A percentile compares a stretch with the other conserved stretches of the same genome.
These are phyloP conservation scores for Earliella scabrosa DNA, from an alignment of 1,284 basidiomycete genomes.

Conservation along the genomic window DNA sequence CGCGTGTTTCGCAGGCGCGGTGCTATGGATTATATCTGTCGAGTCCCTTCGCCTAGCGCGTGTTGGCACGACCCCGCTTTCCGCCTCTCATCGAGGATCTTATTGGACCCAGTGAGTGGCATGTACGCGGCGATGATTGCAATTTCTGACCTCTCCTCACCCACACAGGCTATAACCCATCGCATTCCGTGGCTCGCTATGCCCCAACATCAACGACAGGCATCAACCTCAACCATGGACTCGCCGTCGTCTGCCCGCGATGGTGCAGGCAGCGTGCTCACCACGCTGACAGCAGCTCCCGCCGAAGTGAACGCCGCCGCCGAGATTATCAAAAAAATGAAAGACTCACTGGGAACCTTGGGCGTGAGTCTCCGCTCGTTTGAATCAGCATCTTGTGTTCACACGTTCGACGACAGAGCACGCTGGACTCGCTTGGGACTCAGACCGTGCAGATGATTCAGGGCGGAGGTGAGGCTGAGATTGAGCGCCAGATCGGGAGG, in stretches of 20 bases:
- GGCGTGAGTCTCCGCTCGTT: slow-evolving; percentile 22
- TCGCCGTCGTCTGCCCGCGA: not conserved
- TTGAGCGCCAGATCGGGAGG: slow-evolving; percentile 30
- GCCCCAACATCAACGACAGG: not conserved
- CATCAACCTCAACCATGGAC: not conserved
- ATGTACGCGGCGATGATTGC: too few relatives aligned
- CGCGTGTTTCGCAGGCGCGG: not conserved
- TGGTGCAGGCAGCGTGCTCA: not conserved
- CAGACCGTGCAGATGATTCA: slow-evolving; percentile 38
- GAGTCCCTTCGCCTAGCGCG: not conserved
- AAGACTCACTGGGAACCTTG: slow-evolving; percentile 29
- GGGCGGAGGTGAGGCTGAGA: slow-evolving; percentile 36
- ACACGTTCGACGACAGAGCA: slow-evolving; percentile 23
- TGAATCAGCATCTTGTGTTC: not conserved
- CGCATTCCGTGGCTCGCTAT: too few relatives aligned
- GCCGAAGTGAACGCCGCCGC: slow-evolving; percentile 30
- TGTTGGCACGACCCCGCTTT: not conserved
- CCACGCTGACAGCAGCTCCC: slow-evolving; percentile 11
- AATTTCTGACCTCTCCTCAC: too few relatives aligned
- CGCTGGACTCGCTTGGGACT: slow-evolving; percentile 40
- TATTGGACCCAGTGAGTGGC: not conserved
- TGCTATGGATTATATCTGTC: not conserved
- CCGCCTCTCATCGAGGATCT: not conserved
- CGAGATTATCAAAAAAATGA: slow-evolving; percentile 32
- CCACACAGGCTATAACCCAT: too few relatives aligned